A percentile compares a stretch with the other conserved stretches of the same genome.
These are phyloP conservation scores for Iberis pinnata DNA, from an alignment of 345 rosid species.

Conservation along the genomic window DNA sequence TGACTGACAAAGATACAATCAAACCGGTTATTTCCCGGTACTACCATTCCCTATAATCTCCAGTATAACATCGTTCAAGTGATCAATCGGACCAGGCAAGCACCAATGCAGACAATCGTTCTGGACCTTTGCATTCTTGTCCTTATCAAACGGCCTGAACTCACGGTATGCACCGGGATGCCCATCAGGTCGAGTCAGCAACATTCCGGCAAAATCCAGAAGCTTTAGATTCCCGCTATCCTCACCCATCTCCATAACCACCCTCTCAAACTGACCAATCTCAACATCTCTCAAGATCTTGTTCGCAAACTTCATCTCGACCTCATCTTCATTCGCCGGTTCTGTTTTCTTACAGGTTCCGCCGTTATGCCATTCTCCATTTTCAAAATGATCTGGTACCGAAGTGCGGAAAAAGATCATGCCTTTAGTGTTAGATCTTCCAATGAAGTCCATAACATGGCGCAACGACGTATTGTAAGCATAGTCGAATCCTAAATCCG, in stretches of 20 bases:
- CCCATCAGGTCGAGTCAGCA: constrained; percentile 75
- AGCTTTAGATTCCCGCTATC: constrained; percentile 58
- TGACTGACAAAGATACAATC: constrained; percentile 1
- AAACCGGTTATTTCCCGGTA: constrained; percentile 15
- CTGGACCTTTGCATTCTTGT: constrained; percentile 61
- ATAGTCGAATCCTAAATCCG: constrained; percentile 65
- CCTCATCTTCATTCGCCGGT: constrained; percentile 63
- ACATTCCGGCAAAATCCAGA: constrained; percentile 63
- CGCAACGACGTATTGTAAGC: constrained; percentile 66
- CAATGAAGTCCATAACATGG: constrained; percentile 53
- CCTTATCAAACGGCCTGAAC: constrained; percentile 60
- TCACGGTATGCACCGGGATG: constrained; percentile 87
- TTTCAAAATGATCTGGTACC: constrained; percentile 86
- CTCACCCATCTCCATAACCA: constrained; percentile 39
- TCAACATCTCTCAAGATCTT: constrained; percentile 57
- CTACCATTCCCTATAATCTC: constrained; percentile 48
- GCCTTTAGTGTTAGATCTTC: constrained; percentile 50
- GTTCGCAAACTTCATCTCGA: constrained; percentile 47
- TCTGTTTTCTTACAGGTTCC: constrained; percentile 52
- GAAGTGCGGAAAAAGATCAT: constrained; percentile 63
- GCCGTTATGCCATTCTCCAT: constrained; percentile 87
- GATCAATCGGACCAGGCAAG: constrained; percentile 91
- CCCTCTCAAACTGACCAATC: constrained; percentile 51
- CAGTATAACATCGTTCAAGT: constrained; percentile 78
- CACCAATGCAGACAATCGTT: constrained; percentile 98